Base-by-base conservation (phyloP, 306 rosid species). In the Quercus cerris region DNA sequence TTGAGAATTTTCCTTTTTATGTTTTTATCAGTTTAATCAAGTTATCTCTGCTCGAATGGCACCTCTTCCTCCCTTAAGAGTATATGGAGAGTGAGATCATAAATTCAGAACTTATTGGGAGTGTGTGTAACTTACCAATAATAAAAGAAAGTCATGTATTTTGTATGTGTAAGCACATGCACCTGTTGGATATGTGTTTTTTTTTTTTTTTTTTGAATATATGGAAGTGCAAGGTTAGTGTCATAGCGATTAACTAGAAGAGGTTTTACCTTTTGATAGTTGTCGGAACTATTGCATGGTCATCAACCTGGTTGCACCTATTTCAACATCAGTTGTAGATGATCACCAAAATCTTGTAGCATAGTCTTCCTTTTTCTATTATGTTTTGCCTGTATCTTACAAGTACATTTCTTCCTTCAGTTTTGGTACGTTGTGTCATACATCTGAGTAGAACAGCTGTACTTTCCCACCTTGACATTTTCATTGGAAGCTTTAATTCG, bases 271-370 rank as follows among this genome's bases (percentile, higher is more conserved):
- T 59, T 23, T 23, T 15, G 14, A 4, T 28, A 30, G 20, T 17
- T 28, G 20, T 17, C 22, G 56, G 76, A 49, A 66, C 67, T 55
- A 13, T 22, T 57, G 11, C 31, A 18, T 71, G 28, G 57, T 69
- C 28, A 55, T 58, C 81, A 70, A 74, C 19, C 78, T 82, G 41
- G 46, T 38, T 44, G 77, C 75, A 58, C 31, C 54, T 41, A 10
- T 35, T 59, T 63, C 20, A n/a, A 73, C 33, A 44, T 27, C 61
- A 27, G 6, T 28, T 64, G 18, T 14, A 61, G 68, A 54, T 66
- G 13, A 20, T 38, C 72, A 54, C 22, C 46, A 38, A 20, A 17
- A 56, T 56, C 56, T 52, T n/a, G 22, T 17, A 30, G 64, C 55
- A 5, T 57, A 57, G 30, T 35, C 5, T 27, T 57, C 56, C 54